phyloP scores from a whole-genome alignment of 805 yeast genomes.

The Candida ortonii region DNA sequence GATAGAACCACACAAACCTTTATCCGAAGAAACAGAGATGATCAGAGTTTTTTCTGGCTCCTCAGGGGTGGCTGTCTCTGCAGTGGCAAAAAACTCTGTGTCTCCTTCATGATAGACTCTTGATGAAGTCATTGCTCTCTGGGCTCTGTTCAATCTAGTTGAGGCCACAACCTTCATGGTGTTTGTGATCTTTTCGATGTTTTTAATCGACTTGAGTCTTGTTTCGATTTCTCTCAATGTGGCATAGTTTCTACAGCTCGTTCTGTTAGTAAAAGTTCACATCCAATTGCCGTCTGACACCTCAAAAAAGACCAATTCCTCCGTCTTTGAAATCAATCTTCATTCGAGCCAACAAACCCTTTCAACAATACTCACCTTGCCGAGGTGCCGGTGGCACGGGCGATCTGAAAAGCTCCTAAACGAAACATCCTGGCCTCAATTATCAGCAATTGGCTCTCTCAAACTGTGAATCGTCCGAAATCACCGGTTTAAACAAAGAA shows the following conservation, averaged over 20 bases:
- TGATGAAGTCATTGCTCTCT: conserved; percentile 86
- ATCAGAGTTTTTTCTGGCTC: conserved; percentile 60
- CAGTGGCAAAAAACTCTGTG: conserved; percentile 70
- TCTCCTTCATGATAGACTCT: conserved; percentile 82
- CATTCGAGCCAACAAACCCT: too few species aligned
- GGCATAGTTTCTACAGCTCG: conserved; percentile 77
- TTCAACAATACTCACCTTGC: conserved; percentile 41
- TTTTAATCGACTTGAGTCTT: conserved; percentile 96
- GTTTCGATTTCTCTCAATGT: conserved; percentile 97
- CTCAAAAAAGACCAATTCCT: background rate
- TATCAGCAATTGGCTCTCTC: conserved; percentile 4
- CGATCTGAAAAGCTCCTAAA: conserved; percentile 49
- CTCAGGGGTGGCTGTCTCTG: conserved; percentile 66
- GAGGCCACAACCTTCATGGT: conserved; percentile 99
- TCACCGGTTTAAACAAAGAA: background rate
- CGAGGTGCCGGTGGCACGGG: conserved; percentile 45
- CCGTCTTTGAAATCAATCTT: too few species aligned
- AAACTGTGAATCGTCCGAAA: conserved; percentile 2
- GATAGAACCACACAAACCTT: conserved; percentile 98
- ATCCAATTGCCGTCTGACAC: background rate
- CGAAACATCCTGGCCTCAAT: conserved; percentile 42
- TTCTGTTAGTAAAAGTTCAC: conserved; percentile 12
- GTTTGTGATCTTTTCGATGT: conserved; percentile 98
- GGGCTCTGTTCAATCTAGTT: conserved; percentile 92
- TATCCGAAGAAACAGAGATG: conserved; percentile 90